Evolutionary conservation across 1,284 basidiomycete species (phyloP).

Genomic region (Tilletia caries): DNA sequence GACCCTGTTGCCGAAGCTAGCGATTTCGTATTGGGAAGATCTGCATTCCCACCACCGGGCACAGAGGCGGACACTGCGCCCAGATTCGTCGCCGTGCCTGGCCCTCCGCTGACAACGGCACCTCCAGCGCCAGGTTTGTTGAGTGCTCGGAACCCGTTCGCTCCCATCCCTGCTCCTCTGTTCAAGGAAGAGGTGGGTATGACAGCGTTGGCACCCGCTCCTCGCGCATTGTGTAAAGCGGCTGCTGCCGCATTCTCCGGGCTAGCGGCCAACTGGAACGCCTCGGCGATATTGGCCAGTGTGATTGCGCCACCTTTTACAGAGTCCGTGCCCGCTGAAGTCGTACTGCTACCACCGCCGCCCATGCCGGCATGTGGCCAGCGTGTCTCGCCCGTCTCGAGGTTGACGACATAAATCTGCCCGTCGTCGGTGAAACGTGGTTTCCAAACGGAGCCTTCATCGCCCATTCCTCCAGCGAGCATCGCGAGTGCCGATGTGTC

Average conservation of each 20-base stretch:
- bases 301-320: not conserved
- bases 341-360: not conserved
- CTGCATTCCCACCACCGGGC: too few species aligned
- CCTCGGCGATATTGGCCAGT: not conserved
- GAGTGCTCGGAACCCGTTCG: not conserved
- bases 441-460: not conserved
- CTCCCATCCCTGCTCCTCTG: not conserved
- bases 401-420: slow-evolving; percentile 9
- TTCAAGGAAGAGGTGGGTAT: not conserved
- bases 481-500: not conserved
- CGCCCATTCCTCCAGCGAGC: not conserved
- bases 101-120: not conserved
- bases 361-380: not conserved
- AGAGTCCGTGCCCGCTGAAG: not conserved
- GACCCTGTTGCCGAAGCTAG: not conserved
- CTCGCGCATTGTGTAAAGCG: not conserved
- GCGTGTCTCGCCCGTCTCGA: slow-evolving; percentile 10
- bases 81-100: not conserved
- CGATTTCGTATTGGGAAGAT: too few species aligned
- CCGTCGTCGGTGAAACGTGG: not conserved
- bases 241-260: not conserved
- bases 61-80: not conserved
- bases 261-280: not conserved
- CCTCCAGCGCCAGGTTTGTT: not conserved
- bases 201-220: not conserved